A percentile compares a stretch with the other conserved stretches of the same genome.
Evolutionary conservation across 768 basidiomycete species (phyloP).

Genomic region (Boletus patriciae): DNA sequence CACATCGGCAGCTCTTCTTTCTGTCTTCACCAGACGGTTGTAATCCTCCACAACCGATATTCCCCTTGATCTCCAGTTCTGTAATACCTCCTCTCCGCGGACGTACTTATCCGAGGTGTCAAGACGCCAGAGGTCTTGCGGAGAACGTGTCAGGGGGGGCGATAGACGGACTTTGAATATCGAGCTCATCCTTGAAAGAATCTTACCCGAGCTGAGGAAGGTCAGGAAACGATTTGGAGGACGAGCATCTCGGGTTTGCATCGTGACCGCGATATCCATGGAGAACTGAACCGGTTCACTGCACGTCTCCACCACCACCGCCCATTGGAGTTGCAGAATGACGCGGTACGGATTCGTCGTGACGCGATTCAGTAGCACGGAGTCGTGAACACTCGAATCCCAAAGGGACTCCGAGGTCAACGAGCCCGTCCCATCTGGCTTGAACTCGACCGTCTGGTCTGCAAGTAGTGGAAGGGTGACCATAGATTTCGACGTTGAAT

Average conservation of each 20-base stretch:
- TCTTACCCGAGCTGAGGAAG: constrained; percentile 76
- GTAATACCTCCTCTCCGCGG: constrained; percentile 83
- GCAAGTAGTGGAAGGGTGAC: constrained; percentile 73
- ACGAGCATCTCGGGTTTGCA: constrained; percentile 81
- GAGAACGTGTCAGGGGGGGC: constrained; percentile 82
- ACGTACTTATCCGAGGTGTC: constrained; percentile 97
- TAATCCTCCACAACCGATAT: constrained; percentile 89
- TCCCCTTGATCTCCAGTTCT: constrained; percentile 84
- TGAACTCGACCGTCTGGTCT: constrained; percentile 73
- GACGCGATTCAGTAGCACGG: constrained; percentile 79
- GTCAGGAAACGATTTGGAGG: constrained; percentile 76
- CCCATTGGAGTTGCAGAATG: constrained; percentile 74
- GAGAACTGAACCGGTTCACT: constrained; percentile 84
- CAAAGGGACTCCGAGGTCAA: constrained; percentile 75
- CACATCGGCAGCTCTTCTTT: constrained; percentile 81
- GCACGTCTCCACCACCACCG: constrained; percentile 80
- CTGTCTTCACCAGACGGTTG: constrained; percentile 64
- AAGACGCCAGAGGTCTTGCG: constrained; percentile 89
- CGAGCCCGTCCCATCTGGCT: constrained; percentile 77
- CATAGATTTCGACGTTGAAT: constrained; percentile 68
- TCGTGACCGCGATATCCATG: constrained; percentile 82
- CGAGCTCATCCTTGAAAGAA: constrained; percentile 76
- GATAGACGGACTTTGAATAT: constrained; percentile 80
- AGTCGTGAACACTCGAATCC: constrained; percentile 93
- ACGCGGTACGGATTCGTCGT: constrained; percentile 78